Evolutionary conservation across 2,329 filamentous ascomycete species (phyloP), one percentile per base, ranked within the genome.

Genomic region (Exophiala alcalophila): DNA sequence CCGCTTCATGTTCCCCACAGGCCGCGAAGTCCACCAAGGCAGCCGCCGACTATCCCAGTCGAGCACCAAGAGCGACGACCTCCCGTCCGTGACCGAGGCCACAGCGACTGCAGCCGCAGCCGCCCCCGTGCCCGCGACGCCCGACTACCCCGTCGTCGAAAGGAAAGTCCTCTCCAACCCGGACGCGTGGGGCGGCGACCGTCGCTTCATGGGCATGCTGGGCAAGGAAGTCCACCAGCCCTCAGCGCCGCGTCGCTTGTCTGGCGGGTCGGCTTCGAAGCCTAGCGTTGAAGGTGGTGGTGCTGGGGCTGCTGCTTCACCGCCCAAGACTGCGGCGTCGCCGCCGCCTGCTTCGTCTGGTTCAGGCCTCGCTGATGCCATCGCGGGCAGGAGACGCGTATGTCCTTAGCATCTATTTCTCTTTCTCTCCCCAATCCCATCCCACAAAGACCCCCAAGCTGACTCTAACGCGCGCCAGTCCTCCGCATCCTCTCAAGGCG

Each of bases 291-390:
- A 24, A 24, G 14, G 26, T 15, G 25, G 29, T 31, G 14, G 23
- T 24, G 39, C 26, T 18, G n/a, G 69, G 86, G 86, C 33, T 87
- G 81, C 47, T 96, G 77, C 72, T 84, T 79, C n/a, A n/a, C n/a
- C n/a, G n/a, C n/a, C n/a, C n/a, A n/a, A n/a, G n/a, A n/a, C n/a
- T n/a, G n/a, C n/a, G n/a, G n/a, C n/a, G n/a, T n/a, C n/a, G n/a
- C n/a, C 66, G 89, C 78, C 47, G 80, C 87, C 74, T 90, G 89
- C 56, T 89, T 78, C 46, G 80, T 87, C 74, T 90, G 90, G 56
- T 95, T 90, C 64, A 96, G 97, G 53, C 84, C 34, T 49, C 32
- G 43, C 50, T 2, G 40, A 30, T 8, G 47, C 50, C 3, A 45
- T 50, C 35, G 47, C 46, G 4, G 47, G 50, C 18, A 47, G 50